Conservation (phyloP, 257 asterid species). For the Gentiana macrophylla region DNA sequence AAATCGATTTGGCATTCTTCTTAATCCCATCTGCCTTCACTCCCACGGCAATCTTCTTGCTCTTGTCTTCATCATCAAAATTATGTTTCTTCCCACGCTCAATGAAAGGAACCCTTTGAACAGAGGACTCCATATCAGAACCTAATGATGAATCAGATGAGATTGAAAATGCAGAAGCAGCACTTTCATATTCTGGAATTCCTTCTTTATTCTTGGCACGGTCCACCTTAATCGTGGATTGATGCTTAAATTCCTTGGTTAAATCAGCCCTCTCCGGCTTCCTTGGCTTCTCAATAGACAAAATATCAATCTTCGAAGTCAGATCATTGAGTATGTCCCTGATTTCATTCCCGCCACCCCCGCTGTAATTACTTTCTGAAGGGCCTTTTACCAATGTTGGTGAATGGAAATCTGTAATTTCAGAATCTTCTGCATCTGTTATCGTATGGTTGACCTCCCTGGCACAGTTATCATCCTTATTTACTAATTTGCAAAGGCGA, state of each 20-base stretch:
- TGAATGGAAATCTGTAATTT: conserved; percentile 45
- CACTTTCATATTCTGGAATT: conserved; percentile 25
- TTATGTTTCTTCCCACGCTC: conserved; percentile 2
- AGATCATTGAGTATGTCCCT: conserved; percentile 71
- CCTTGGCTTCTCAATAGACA: conserved; percentile 65
- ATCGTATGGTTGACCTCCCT: conserved; percentile 11
- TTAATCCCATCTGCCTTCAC: conserved; percentile 16
- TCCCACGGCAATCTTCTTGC: conserved; percentile 17
- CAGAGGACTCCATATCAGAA: conserved; percentile 19
- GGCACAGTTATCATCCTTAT: conserved; percentile 16
- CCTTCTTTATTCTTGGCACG: conserved; percentile 23
- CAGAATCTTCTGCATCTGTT: conserved; percentile 21
- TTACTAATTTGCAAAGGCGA: conserved; percentile 64
- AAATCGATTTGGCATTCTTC: conserved; percentile 21
- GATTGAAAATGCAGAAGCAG: conserved; percentile 34
- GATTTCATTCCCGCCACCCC: conserved; percentile 40
- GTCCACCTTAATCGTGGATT: conserved; percentile 3
- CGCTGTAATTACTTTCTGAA: conserved; percentile 15
- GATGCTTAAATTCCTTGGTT: background rate
- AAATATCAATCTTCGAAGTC: conserved; percentile 63
- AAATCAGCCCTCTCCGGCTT: conserved; percentile 30
- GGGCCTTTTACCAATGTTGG: conserved; percentile 31
- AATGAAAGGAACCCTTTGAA: conserved; percentile 16
- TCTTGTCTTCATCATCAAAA: conserved; percentile 10
- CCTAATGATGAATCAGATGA: conserved; percentile 28